Evolutionary conservation across 2,329 filamentous ascomycete genomes (phyloP).

Genomic region (Ophiocordyceps robertsii): DNA sequence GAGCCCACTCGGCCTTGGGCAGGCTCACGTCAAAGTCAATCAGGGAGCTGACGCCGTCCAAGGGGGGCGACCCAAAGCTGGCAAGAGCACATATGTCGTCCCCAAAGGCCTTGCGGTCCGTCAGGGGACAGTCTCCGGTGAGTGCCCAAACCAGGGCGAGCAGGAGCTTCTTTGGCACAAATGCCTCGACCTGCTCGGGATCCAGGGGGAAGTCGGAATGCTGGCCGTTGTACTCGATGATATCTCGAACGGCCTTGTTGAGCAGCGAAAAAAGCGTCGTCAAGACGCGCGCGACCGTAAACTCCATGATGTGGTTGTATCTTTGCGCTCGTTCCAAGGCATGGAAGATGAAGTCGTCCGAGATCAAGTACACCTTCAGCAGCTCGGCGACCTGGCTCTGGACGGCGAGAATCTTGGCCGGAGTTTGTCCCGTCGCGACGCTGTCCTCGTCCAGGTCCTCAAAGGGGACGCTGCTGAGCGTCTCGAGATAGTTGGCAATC

Average conservation of each 20-base stretch:
- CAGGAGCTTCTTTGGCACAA: conserved; percentile 85
- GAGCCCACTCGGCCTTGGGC: conserved; percentile 76
- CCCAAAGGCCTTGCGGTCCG: conserved; percentile 79
- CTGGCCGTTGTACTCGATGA: conserved; percentile 91
- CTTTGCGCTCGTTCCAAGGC: conserved; percentile 62
- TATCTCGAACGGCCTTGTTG: conserved; percentile 83
- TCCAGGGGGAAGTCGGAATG: conserved; percentile 91
- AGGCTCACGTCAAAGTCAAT: conserved; percentile 92
- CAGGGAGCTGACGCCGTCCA: conserved; percentile 68
- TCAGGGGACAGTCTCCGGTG: conserved; percentile 83
- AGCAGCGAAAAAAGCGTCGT: conserved; percentile 90
- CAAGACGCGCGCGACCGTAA: conserved; percentile 78
- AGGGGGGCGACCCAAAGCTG: conserved; percentile 70
- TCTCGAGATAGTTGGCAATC: conserved; percentile 79
- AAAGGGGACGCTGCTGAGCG: conserved; percentile 69
- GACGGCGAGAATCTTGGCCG: conserved; percentile 64
- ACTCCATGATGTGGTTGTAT: conserved; percentile 97
- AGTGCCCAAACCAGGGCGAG: conserved; percentile 91
- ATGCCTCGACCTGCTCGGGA: conserved; percentile 77
- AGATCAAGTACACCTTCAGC: conserved; percentile 60
- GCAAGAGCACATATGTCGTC: conserved; percentile 72
- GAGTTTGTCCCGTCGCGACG: conserved; percentile 59
- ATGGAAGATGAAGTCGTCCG: conserved; percentile 68
- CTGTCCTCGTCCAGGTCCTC: conserved; percentile 94
- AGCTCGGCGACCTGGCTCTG: conserved; percentile 72